Conservation (phyloP, 148 eudicot genomes). For the Rhododendron williamsianum region DNA sequence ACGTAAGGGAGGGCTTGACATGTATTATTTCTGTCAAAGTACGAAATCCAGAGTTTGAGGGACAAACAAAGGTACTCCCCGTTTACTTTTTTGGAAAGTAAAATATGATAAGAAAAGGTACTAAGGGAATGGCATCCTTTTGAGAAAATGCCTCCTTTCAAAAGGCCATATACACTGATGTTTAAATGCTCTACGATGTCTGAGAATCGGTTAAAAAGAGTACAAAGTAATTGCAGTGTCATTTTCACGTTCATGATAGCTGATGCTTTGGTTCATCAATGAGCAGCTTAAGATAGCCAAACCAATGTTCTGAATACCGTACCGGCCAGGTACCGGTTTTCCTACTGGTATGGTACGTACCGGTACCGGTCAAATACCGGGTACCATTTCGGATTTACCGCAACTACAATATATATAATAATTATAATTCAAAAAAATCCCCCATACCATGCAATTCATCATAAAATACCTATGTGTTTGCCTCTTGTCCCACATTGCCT, state of each 20-base stretch:
- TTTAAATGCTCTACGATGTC: neutral
- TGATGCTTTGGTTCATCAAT: neutral
- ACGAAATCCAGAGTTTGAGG: conserved; percentile 96
- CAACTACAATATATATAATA: too few species aligned
- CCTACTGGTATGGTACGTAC: too few species aligned
- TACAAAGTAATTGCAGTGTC: neutral
- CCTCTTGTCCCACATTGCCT: too few species aligned
- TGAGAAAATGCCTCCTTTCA: neutral
- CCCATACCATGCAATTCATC: too few species aligned
- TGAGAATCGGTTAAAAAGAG: neutral
- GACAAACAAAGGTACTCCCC: conserved; percentile 80
- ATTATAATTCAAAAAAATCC: too few species aligned
- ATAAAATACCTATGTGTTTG: too few species aligned
- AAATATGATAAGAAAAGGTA: neutral
- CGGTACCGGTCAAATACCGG: too few species aligned
- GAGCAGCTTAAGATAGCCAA: neutral
- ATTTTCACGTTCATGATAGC: neutral
- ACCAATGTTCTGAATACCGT: neutral
- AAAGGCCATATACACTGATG: neutral
- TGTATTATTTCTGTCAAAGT: conserved; percentile 92
- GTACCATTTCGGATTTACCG: too few species aligned
- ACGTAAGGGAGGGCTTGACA: conserved; percentile 88
- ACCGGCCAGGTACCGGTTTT: too few species aligned
- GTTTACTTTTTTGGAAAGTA: neutral
- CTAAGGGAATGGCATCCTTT: neutral